A percentile compares a stretch with the other conserved stretches of the same genome.
Evolutionary conservation across 805 yeast genomes (phyloP).

Genomic region (Peterozyma xylosa): DNA sequence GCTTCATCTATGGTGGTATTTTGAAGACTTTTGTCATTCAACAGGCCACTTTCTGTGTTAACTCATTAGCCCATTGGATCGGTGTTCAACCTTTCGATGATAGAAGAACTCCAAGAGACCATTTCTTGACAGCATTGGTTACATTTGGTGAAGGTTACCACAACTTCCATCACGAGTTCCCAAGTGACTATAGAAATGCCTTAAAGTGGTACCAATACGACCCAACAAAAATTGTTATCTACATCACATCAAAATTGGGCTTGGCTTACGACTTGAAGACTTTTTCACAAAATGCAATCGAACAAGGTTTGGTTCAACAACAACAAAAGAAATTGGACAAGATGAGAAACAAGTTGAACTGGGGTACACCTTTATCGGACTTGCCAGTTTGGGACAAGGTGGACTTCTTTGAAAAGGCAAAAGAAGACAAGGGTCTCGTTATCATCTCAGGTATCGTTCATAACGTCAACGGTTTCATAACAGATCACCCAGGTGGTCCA

Average conservation of each 20-base stretch:
- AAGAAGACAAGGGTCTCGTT: conserved; percentile 48
- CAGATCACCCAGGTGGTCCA: conserved; percentile 83
- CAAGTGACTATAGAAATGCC: conserved; percentile 83
- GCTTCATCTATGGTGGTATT: conserved; percentile 70
- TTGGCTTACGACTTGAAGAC: conserved; percentile 67
- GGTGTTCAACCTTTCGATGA: conserved; percentile 85
- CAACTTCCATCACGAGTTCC: conserved; percentile 87
- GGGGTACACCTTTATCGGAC: conserved; percentile 65
- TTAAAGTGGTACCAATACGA: conserved; percentile 84
- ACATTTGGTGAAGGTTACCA: conserved; percentile 90
- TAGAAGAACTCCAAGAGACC: conserved; percentile 82
- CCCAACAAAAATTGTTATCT: conserved; percentile 68
- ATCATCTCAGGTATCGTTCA: conserved; percentile 76
- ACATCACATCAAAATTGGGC: conserved; percentile 53
- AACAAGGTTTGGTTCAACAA: conserved; percentile 77
- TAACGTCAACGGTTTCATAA: conserved; percentile 59
- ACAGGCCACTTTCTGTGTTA: conserved; percentile 83
- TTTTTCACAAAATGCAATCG: conserved; percentile 73
- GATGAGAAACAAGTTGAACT: conserved; percentile 52
- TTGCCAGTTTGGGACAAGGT: conserved; percentile 71
- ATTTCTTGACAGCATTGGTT: conserved; percentile 69
- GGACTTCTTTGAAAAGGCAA: conserved; percentile 45
- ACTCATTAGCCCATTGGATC: conserved; percentile 81
- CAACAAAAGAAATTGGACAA: conserved; percentile 73
- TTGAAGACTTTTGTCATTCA: conserved; percentile 64